phyloP scores from a whole-genome alignment of 176 grass and related monocot genomes.

The Aechmea fasciata region DNA sequence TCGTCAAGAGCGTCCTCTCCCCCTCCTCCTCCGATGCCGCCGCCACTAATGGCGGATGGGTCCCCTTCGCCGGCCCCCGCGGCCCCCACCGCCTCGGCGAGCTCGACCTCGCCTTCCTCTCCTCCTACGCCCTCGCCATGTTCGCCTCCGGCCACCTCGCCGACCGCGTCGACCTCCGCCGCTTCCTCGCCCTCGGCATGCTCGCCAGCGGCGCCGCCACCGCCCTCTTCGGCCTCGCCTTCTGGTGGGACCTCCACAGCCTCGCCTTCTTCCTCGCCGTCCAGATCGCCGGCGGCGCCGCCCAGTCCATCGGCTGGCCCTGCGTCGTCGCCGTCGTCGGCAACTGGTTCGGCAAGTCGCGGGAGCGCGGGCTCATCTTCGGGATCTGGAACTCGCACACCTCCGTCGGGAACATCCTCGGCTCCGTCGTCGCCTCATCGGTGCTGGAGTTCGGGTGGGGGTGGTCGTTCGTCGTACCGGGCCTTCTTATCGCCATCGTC shows the following conservation, averaged over 20 bases:
- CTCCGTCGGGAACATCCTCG: slow-evolving; percentile 74
- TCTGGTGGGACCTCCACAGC: slow-evolving; percentile 56
- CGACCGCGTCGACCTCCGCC: slow-evolving; percentile 68
- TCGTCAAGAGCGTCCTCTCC: slow-evolving; percentile 77
- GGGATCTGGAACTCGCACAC: slow-evolving; percentile 90
- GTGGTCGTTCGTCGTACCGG: slow-evolving; percentile 65
- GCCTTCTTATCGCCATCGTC: slow-evolving; percentile 35
- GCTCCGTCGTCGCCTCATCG: slow-evolving; percentile 66
- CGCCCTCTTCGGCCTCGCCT: slow-evolving; percentile 56
- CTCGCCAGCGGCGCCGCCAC: slow-evolving; percentile 48
- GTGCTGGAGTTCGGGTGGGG: slow-evolving; percentile 92
- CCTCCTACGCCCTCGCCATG: slow-evolving; percentile 56
- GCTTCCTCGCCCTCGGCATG: slow-evolving; percentile 71
- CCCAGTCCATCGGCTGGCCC: slow-evolving; percentile 86
- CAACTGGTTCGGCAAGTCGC: slow-evolving; percentile 81
- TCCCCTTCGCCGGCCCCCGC: slow-evolving; percentile 51
- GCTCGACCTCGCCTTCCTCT: slow-evolving; percentile 90
- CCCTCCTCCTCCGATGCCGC: slow-evolving; percentile 5
- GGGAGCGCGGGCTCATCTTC: slow-evolving; percentile 61
- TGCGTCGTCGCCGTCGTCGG: slow-evolving; percentile 84
- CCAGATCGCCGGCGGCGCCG: slow-evolving; percentile 59
- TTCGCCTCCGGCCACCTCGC: slow-evolving; percentile 78
- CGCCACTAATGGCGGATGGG: slow-evolving; percentile 19
- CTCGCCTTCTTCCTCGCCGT: slow-evolving; percentile 52
- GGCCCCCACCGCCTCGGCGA: slow-evolving; percentile 78